Base-by-base conservation (phyloP, 2,329 filamentous ascomycete species). In the Ascochyta viciae-villosae region DNA sequence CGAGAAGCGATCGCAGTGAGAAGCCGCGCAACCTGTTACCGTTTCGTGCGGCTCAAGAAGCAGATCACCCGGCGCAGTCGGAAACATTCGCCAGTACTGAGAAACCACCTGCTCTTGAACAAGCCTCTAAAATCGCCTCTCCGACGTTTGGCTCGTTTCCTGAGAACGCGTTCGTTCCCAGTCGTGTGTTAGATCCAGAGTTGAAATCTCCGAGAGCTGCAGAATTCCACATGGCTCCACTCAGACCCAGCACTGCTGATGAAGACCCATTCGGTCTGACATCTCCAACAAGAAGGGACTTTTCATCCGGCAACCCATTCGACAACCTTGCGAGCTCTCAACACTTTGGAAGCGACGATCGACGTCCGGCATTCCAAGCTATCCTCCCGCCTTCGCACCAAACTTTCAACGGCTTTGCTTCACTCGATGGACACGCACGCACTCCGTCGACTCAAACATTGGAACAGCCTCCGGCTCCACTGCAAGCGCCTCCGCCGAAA, bases 241-340 rank as follows among this genome's bases (percentile, higher is more conserved):
- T 76, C 34, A 72, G 69, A 43, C 72, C 70, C 10, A 66, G 60
- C 33, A 42, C 62, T n/a, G 65, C 61, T 38, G 72, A 74, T 35
- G 72, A 72, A 12, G 74, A 75, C 64, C 70, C 73, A 2, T 77
- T 73, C 40, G 74, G 74, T 5, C 33, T 77, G 13, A 71, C 75
- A 26, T 77, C 75, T 37, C 76, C 76, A 15, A 78, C 74, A 9
- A 69, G 74, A 35, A 77, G 76, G 24, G 78, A 80, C 16, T 81
- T 79, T 54, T 62, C 66, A 22, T 63, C 56, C 16, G 54, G 54
- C 1, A 68, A 66, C 50, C 60, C 65, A 15, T 74, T 75, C 40
- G 70, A 67, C 10, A 63, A 48, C 8, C 42, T 70, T 9, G 46
- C 62, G 16, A 58, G 60, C 26, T 56, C 64, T 13, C 60, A 62